Evolutionary conservation across 495 filamentous ascomycete species (phyloP), one percentile per base, ranked within the genome.

Genomic region (Aspergillus nidulans): DNA sequence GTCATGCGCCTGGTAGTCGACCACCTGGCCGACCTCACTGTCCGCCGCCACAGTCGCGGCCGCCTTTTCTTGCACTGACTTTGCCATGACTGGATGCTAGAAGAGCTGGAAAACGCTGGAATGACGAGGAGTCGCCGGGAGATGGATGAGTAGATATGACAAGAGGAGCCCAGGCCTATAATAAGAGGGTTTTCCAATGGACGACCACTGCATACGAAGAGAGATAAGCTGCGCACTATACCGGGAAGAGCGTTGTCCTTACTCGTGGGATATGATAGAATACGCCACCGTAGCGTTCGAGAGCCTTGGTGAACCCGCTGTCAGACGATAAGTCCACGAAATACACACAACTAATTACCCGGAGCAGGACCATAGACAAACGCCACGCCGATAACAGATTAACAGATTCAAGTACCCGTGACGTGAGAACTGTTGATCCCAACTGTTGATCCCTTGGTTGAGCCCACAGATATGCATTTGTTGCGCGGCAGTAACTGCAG

Each of bases 1-100:
- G 45, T 59, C 59, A 0, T 25, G 45, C 20, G 12, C 40, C 28
- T 46, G 40, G 19, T 45, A 53, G 5, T 53, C 28, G 19, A 19
- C 12, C 8, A 44, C 50, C 18, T 43, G 40, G 10, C 50, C 50
- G 24, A 52, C 50, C 25, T 44, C 50, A 44, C 23, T 43, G 21
- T 45, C 42, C 1, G 21, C 42, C 13, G 21, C 21, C n/a, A 44
- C 24, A 7, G 40, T 41, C 9, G 50, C 39, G 3, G 38, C 38
- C 8, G 39, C 16, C 39, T 44, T 44, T 43, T 52, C 50, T 34
- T 52, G 24, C 15, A 40, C 36, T 8, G 49, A 13, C 12, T 43
- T 43, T 34, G 39, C 24, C 50, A 43, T 43, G 12, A 9, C 20
- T 6, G 24, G 13, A 36, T n/a, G 24, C 12, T 9, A 2, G 16